Evolutionary conservation across 306 rosid genomes (phyloP).

Genomic region (Chamaecrista fasciculata): DNA sequence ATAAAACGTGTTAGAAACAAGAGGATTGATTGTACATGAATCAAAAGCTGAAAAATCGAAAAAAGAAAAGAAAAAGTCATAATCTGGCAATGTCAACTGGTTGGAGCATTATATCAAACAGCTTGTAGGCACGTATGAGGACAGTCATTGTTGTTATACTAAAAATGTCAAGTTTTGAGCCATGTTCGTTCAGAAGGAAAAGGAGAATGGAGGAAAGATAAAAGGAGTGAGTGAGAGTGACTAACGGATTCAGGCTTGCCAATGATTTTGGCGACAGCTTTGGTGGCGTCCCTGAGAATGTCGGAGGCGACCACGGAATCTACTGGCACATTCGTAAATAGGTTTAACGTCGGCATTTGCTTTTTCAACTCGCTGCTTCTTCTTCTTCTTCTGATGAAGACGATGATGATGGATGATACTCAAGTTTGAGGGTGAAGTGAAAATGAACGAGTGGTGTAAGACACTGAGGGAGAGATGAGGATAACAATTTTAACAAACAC

Average conservation of each 20-base stretch:
- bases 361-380: neutral
- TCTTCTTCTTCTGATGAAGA: neutral
- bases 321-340: slow-evolving; percentile 84
- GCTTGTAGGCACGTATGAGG: neutral
- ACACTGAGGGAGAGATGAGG: too few relatives aligned
- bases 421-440: neutral
- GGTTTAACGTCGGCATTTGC: slow-evolving; percentile 77
- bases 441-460: neutral
- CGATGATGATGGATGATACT: neutral
- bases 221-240: neutral
- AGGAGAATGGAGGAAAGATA: too few relatives aligned
- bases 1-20: neutral
- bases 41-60: neutral
- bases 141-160: too few relatives aligned
- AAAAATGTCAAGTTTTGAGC: too few relatives aligned
- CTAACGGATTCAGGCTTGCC: slow-evolving; percentile 94
- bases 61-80: neutral
- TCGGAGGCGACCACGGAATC: slow-evolving; percentile 81
- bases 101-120: neutral
- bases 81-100: neutral
- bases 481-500: too few relatives aligned
- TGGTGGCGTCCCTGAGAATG: slow-evolving; percentile 92
- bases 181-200: neutral
- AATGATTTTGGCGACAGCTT: slow-evolving; percentile 79
- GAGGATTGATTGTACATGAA: neutral